These are phyloP conservation scores for Pseudophaeomoniella oleicola DNA, from an alignment of 2,329 filamentous ascomycete species.

Conservation along the genomic window DNA sequence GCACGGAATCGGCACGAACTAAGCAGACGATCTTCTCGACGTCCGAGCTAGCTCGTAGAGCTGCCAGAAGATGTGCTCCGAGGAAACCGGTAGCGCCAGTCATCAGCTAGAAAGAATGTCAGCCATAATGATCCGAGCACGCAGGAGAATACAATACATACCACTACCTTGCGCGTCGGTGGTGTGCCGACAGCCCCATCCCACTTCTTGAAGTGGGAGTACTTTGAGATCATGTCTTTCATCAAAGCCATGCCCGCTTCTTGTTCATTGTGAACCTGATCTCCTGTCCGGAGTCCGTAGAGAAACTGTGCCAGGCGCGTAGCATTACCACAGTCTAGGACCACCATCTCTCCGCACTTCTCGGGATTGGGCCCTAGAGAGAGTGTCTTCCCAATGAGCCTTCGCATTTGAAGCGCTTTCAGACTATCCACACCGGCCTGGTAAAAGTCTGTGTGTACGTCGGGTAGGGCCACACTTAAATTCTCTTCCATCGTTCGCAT, in stretches of 20 bases:
- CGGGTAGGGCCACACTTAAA: background rate
- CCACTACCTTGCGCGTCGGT: too few relatives aligned
- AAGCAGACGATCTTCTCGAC: background rate
- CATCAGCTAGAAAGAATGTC: background rate
- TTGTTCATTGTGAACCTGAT: background rate
- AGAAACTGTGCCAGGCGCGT: background rate
- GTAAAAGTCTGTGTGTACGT: conserved; percentile 9
- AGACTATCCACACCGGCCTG: conserved; percentile 12
- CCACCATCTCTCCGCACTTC: background rate
- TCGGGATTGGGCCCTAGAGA: conserved; percentile 4
- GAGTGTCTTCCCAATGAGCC: conserved; percentile 7
- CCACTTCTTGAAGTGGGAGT: background rate
- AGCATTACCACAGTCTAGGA: background rate
- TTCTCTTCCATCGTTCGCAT: conserved; percentile 5
- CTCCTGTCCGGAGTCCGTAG: background rate
- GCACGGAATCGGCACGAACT: background rate
- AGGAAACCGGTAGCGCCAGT: conserved; percentile 1
- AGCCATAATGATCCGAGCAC: too few relatives aligned
- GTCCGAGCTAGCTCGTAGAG: background rate
- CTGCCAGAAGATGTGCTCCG: background rate
- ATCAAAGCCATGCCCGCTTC: background rate
- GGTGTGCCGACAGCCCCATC: too few relatives aligned
- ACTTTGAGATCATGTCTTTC: background rate
- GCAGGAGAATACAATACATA: too few relatives aligned
- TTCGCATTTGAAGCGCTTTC: conserved; percentile 11